Base-by-base conservation (phyloP, 2,329 filamentous ascomycete species). In the Pseudocercospora ulei region DNA sequence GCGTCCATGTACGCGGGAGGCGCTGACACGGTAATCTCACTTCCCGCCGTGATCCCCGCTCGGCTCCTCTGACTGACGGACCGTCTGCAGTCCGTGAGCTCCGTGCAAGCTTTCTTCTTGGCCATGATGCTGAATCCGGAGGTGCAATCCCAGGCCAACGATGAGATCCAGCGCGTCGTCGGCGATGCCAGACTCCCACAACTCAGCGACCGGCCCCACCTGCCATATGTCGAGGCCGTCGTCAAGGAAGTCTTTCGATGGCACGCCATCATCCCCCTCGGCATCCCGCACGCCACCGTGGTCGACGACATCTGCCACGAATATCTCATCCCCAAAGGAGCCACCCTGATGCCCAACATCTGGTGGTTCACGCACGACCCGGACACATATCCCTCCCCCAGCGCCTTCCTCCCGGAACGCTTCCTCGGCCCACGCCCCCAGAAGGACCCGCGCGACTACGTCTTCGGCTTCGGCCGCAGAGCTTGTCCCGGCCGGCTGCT, bases 1-100 rank as follows among this genome's bases (percentile, higher is more conserved):
- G 51, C 57, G 3, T 59, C 64, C 0, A 43, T 70, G 9, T 70
- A 65, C 27, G 50, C 55, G 0, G 67, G 56, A 2, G 67, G 65
- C 3, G 57, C 61, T 5, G 64, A 66, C 41, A 66, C 64, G 1
- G 39, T 35, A 41, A 14, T 22, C 22, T 9, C 7, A 3, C 19
- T 38, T 40, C 39, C 22, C 31, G 31, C 17, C 30, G 34, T 30
- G n/a, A n/a, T n/a, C n/a, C n/a, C n/a, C n/a, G n/a, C n/a, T n/a
- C n/a, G n/a, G n/a, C n/a, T 26, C 43, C 3, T 22, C 35, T 14
- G 38, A 43, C 14, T 12, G 7, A 20, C 22, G 7, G 9, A 26
- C 24, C 5, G 4, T 26, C 7, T 7, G 4, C 12, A 41, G 40
- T 43, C 24, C 3, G 35, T 33, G 7, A 23, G 28, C 27, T 39